Evolutionary conservation across 148 eudicot genomes (phyloP), one percentile per base, ranked within the genome.

Genomic region (Fallopia convolvulus): DNA sequence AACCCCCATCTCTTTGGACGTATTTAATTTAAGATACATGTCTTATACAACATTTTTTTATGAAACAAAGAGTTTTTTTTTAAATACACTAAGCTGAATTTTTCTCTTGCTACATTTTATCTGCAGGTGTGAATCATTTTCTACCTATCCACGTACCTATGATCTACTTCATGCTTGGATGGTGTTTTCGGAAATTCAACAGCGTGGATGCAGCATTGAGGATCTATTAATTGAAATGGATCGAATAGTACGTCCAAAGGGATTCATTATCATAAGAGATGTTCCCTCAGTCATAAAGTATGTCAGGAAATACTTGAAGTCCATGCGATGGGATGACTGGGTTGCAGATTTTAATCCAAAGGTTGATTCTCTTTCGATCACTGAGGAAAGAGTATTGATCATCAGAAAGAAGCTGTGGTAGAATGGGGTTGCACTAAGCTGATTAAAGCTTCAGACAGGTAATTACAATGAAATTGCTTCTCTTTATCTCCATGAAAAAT

Each of bases 151-250:
- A 0, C 92, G 95, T 55, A 91, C 95, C 13, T 91, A 87, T 44
- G 95, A 91, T 83, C 85, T 89, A 48, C 88, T 91, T 80, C 95
- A 91, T 80, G 91, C 91, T 20, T 89, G 95, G 95, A 79, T 82
- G 42, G 86, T 91, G 40, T 85, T 91, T 68, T 84, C 95, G 4
- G 87, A 86, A 72, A 85, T 89, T 8, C 82, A 84, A 76, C 83
- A 78, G 21, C 81, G 84, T 63, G 92, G 92, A 39, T 91, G 95
- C 58, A 86, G 95, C 71, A 58, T 72, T 4, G 95, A 89, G 82
- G 92, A 91, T 83, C 81, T 91, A 21, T 78, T 91, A 49, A 85
- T 91, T 76, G 95, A 91, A 83, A 87, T 91, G 90, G 95, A 91
- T 82, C 86, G 95, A 17, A 87, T 91, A 13, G 78, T 91, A 65